Percentiles rank a stretch among this genome's conserved stretches.
phyloP scores from a whole-genome alignment of 1,284 basidiomycete genomes.

The Crucibulum parvulum region DNA sequence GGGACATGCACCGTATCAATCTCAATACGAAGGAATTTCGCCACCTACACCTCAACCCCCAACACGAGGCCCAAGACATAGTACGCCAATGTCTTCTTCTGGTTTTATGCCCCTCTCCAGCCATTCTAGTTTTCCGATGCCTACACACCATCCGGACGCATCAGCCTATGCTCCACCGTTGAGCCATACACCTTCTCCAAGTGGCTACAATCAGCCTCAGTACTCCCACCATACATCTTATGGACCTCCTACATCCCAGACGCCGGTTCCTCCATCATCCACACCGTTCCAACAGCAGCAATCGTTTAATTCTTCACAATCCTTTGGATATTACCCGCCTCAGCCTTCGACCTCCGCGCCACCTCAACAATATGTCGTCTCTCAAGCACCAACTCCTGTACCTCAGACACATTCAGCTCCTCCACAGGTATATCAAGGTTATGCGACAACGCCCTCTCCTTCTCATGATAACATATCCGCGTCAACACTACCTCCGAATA shows the following conservation, averaged over 20 bases:
- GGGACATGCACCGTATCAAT: conserved; percentile 51
- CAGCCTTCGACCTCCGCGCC: conserved; percentile 5
- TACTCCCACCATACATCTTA: conserved; percentile 27
- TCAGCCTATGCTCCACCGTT: conserved; percentile 50
- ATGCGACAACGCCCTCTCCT: conserved; percentile 35
- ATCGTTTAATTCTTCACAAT: conserved; percentile 18
- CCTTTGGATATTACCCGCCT: conserved; percentile 9
- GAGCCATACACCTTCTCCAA: conserved; percentile 44
- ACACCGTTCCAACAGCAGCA: conserved; percentile 13
- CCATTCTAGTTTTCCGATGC: conserved; percentile 37
- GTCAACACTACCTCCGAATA: conserved; percentile 37
- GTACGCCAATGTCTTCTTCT: conserved; percentile 68
- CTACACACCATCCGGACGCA: conserved; percentile 53
- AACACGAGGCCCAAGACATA: conserved; percentile 65
- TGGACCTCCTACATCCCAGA: conserved; percentile 38
- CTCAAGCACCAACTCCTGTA: conserved; percentile 35
- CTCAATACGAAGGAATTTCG: conserved; percentile 57
- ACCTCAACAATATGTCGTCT: conserved; percentile 3
- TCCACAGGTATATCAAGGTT: conserved; percentile 33
- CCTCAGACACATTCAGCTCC: conserved; percentile 16
- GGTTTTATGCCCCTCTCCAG: conserved; percentile 64
- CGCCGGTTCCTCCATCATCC: conserved; percentile 33
- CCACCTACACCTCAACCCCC: conserved; percentile 43
- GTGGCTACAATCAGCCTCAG: conserved; percentile 36
- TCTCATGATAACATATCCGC: conserved; percentile 41